Conservation (phyloP, 495 filamentous ascomycete genomes). For the Penicillium coprophilum region DNA sequence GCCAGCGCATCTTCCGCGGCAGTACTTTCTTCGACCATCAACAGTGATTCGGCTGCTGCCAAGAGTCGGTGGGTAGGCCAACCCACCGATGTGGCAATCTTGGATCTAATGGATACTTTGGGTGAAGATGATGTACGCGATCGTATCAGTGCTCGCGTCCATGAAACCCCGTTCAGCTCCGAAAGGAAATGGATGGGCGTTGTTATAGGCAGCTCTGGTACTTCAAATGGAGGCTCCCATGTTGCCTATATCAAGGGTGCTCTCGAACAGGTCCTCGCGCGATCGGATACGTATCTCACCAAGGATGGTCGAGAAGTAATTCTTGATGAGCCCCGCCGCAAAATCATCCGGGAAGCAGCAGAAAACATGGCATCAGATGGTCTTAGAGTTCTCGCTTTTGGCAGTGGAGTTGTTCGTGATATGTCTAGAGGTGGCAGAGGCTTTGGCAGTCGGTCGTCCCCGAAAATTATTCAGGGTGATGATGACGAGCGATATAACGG, state of each 20-base stretch:
- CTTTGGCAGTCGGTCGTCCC: constrained; percentile 49
- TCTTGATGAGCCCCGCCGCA: constrained; percentile 72
- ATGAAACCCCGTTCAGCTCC: constrained; percentile 92
- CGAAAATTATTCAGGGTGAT: constrained; percentile 42
- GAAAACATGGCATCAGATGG: constrained; percentile 89
- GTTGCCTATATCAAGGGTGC: constrained; percentile 94
- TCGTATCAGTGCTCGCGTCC: constrained; percentile 70
- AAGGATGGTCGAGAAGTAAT: constrained; percentile 84
- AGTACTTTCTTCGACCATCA: constrained; percentile 73
- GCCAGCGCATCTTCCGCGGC: constrained; percentile 70
- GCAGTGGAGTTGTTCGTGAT: constrained; percentile 62
- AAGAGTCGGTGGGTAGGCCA: constrained; percentile 95
- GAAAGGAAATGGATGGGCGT: constrained; percentile 99
- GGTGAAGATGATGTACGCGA: constrained; percentile 89
- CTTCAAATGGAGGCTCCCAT: constrained; percentile 50
- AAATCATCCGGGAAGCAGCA: constrained; percentile 75
- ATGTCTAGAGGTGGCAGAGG: constrained; percentile 31
- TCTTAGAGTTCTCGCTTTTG: constrained; percentile 89
- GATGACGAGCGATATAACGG: constrained; percentile 76
- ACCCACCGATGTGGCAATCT: constrained; percentile 92
- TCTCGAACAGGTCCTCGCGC: constrained; percentile 78
- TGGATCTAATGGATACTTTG: constrained; percentile 87
- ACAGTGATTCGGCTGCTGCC: constrained; percentile 55
- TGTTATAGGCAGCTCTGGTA: constrained; percentile 61
- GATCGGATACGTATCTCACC: constrained; percentile 88